Percentiles rank a stretch among this genome's conserved stretches.
Conservation (phyloP, 2,329 filamentous ascomycete genomes). For the Pseudocercospora musae region DNA sequence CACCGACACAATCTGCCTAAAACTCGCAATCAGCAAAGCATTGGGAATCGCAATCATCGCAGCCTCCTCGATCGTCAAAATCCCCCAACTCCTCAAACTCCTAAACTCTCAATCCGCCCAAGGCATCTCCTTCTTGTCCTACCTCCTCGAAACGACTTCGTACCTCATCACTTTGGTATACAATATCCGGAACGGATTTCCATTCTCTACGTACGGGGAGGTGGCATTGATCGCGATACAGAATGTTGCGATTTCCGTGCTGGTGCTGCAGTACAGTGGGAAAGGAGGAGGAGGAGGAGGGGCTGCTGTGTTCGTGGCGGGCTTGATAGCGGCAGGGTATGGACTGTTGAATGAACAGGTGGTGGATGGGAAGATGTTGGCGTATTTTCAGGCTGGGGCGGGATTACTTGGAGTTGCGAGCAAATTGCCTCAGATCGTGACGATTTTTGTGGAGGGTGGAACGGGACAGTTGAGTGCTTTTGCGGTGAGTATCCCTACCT, state of each 20-base stretch:
- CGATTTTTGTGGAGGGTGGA: slow-evolving; percentile 78
- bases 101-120: slow-evolving; percentile 73
- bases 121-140: slow-evolving; percentile 85
- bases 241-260: slow-evolving; percentile 81
- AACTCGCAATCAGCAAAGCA: slow-evolving; percentile 85
- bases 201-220: slow-evolving; percentile 96
- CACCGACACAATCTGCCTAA: slow-evolving; percentile 73
- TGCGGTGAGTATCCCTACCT: slow-evolving; percentile 61
- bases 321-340: slow-evolving; percentile 65
- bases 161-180: slow-evolving; percentile 91
- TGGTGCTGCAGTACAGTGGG: slow-evolving; percentile 82
- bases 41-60: slow-evolving; percentile 91
- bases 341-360: slow-evolving; percentile 66
- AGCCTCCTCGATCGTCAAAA: slow-evolving; percentile 87
- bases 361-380: slow-evolving; percentile 64
- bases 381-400: slow-evolving; percentile 77
- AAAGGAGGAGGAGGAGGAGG: slow-evolving; percentile 57
- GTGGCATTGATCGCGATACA: slow-evolving; percentile 87
- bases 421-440: slow-evolving; percentile 89
- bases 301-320: slow-evolving; percentile 76
- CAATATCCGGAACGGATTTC: slow-evolving; percentile 85
- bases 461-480: slow-evolving; percentile 97
- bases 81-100: slow-evolving; percentile 94
- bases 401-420: slow-evolving; percentile 79
- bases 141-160: slow-evolving; percentile 83